phyloP scores from a whole-genome alignment of 495 filamentous ascomycete genomes.

The Xylaria flabelliformis region DNA sequence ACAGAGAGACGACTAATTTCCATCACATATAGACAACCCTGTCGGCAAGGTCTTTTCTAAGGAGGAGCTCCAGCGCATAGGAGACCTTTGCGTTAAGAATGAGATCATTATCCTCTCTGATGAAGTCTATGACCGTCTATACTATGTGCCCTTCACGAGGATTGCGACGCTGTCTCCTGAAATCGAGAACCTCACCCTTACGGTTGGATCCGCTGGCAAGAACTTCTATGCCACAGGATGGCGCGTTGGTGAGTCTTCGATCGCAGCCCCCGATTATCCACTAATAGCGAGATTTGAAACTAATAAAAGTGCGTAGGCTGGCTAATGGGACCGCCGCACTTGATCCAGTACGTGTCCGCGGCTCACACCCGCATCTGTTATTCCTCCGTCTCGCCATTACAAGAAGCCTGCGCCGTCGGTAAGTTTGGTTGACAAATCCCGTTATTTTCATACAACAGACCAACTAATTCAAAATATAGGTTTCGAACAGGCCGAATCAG shows the following conservation, averaged over 20 bases:
- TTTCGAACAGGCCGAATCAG: slow-evolving; percentile 84
- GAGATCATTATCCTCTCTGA: slow-evolving; percentile 96
- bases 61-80: slow-evolving; percentile 83
- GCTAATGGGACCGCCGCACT: slow-evolving; percentile 84
- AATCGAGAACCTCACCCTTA: slow-evolving; percentile 84
- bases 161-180: slow-evolving; percentile 89
- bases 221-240: slow-evolving; percentile 98
- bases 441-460: background rate
- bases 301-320: slow-evolving; percentile 55
- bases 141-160: slow-evolving; percentile 92
- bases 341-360: slow-evolving; percentile 90
- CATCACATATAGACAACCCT: slow-evolving; percentile 72
- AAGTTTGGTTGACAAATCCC: slow-evolving; percentile 11
- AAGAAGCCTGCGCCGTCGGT: slow-evolving; percentile 93
- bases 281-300: background rate
- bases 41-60: slow-evolving; percentile 92
- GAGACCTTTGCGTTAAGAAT: slow-evolving; percentile 88
- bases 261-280: background rate
- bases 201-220: slow-evolving; percentile 94
- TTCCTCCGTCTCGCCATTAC: slow-evolving; percentile 87
- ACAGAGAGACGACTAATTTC: slow-evolving; percentile 25
- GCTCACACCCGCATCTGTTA: slow-evolving; percentile 98
- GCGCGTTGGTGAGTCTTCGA: slow-evolving; percentile 70
- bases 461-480: slow-evolving; percentile 41
- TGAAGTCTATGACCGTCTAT: slow-evolving; percentile 95